A percentile compares a stretch with the other conserved stretches of the same genome.
phyloP scores from a whole-genome alignment of 306 rosid genomes.

The Inga oerstediana region DNA sequence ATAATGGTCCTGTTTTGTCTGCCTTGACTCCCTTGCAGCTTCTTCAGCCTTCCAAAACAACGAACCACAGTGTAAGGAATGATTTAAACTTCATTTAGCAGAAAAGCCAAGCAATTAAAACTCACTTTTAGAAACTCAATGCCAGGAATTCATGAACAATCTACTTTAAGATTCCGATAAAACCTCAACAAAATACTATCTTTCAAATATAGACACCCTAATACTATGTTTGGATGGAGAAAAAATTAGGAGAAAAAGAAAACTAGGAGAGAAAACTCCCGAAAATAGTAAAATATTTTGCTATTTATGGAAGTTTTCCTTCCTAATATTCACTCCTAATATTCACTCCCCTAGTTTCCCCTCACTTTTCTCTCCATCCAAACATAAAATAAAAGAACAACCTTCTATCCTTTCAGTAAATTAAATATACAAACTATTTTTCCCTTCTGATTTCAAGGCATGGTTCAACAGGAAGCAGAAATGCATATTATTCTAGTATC shows the following conservation, averaged over 20 bases:
- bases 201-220: conserved; percentile 8
- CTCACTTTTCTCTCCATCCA: no score
- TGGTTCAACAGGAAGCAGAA: background rate
- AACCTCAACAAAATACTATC: conserved; percentile 2
- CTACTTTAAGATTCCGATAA: background rate
- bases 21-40: conserved; percentile 71
- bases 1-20: conserved; percentile 76
- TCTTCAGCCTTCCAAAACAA: conserved; percentile 72
- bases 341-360: no score
- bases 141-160: background rate
- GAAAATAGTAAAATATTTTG: no score
- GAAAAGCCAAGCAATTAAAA: background rate
- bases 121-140: background rate
- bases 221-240: no score
- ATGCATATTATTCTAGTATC: background rate
- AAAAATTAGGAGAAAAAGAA: no score
- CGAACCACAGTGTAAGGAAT: conserved; percentile 21
- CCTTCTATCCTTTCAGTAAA: background rate
- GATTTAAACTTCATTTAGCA: background rate
- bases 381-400: background rate
- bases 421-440: background rate
- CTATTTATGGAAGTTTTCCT: no score
- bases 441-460: background rate
- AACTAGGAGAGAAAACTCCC: no score
- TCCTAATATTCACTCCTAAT: no score